A percentile compares a stretch with the other conserved stretches of the same genome.
phyloP scores from a whole-genome alignment of 352 stramenopile genomes.

The Plasmopara halstedii region DNA sequence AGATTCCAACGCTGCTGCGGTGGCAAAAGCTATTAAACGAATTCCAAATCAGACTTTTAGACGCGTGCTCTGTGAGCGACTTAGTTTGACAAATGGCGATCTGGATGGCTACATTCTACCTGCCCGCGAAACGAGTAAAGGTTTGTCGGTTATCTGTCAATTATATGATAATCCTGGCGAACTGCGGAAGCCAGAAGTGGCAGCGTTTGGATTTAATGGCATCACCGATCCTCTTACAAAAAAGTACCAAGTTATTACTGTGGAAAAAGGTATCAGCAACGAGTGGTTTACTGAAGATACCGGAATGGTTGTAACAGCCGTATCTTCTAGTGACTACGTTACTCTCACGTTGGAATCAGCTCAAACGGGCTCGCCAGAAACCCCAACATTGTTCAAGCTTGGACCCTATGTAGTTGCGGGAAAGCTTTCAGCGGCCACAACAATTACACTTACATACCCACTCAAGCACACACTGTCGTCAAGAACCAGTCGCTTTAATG shows the following conservation, averaged over 20 bases:
- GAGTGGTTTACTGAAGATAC: constrained; percentile 54
- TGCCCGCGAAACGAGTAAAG: constrained; percentile 4
- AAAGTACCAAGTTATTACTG: constrained; percentile 24
- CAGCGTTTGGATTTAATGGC: constrained; percentile 9
- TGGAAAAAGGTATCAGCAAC: constrained; percentile 31
- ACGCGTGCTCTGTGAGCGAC: constrained; percentile 28
- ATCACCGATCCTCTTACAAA: constrained; percentile 3
- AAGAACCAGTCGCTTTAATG: background rate
- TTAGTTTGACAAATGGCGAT: constrained; percentile 1
- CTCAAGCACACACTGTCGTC: constrained; percentile 3
- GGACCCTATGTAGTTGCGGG: constrained; percentile 14
- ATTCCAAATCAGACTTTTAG: constrained; percentile 47
- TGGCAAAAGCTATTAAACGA: constrained; percentile 29
- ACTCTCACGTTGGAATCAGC: background rate
- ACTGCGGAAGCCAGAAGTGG: constrained; percentile 46
- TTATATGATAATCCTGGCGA: constrained; percentile 43
- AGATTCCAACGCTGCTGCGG: constrained; percentile 14
- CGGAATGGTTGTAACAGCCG: constrained; percentile 3
- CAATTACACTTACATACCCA: constrained; percentile 23
- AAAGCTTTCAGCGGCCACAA: background rate
- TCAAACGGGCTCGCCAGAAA: background rate
- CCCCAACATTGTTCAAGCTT: constrained; percentile 16
- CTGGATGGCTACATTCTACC: constrained; percentile 15
- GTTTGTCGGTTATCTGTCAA: constrained; percentile 52
- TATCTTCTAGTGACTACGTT: constrained; percentile 1